Percentiles rank a stretch among this genome's conserved stretches.
phyloP scores from a whole-genome alignment of 2,329 filamentous ascomycete genomes.

The Cladorrhinum sp. region DNA sequence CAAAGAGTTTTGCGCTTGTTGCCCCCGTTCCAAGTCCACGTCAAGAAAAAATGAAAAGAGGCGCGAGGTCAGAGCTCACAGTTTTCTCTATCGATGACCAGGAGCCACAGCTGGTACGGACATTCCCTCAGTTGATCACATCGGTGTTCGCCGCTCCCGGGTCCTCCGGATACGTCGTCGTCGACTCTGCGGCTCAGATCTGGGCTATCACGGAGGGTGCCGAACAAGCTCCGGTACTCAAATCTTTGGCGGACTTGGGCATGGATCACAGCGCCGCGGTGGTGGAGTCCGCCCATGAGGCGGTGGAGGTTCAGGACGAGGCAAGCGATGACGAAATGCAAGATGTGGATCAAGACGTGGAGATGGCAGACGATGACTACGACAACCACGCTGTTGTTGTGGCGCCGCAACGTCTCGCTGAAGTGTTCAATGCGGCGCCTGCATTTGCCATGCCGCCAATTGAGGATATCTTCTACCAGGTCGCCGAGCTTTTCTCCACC shows the following conservation, averaged over 20 bases:
- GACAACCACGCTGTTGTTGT: conserved; percentile 58
- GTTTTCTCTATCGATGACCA: conserved; percentile 64
- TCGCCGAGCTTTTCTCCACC: conserved; percentile 61
- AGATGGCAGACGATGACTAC: conserved; percentile 32
- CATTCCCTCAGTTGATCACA: conserved; percentile 57
- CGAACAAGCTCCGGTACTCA: conserved; percentile 51
- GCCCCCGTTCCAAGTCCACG: conserved; percentile 38
- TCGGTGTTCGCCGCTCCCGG: conserved; percentile 62
- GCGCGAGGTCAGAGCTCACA: conserved; percentile 53
- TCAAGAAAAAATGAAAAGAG: conserved; percentile 28
- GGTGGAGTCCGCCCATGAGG: conserved; percentile 27
- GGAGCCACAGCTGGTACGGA: conserved; percentile 57
- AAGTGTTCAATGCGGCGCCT: conserved; percentile 67
- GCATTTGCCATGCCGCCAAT: conserved; percentile 68
- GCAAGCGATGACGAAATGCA: conserved; percentile 41
- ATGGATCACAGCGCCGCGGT: conserved; percentile 36
- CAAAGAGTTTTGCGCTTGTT: conserved; percentile 64
- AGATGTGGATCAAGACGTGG: conserved; percentile 31
- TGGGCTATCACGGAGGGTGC: conserved; percentile 60
- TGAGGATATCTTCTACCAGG: conserved; percentile 72
- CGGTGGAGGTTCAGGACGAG: conserved; percentile 39
- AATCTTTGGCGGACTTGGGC: conserved; percentile 53
- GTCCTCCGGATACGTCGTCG: conserved; percentile 68
- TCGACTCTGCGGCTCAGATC: conserved; percentile 75
- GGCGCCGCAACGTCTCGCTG: conserved; percentile 63